Evolutionary conservation across 164 flowering plant species (phyloP), one percentile per base, ranked within the genome.

Genomic region (Nymphaea thermarum): DNA sequence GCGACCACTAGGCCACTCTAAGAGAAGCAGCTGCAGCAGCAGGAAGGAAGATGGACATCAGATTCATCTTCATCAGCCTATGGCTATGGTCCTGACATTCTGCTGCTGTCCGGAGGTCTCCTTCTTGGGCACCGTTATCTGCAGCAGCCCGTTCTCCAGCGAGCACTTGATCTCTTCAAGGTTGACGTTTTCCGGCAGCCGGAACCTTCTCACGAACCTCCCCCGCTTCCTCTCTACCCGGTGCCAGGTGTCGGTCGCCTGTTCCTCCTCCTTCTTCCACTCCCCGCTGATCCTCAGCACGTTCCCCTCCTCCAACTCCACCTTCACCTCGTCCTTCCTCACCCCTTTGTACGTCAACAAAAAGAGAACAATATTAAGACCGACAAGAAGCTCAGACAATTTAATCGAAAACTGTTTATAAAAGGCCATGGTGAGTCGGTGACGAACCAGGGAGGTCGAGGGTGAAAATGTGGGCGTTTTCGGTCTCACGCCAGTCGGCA

Each of bases 401-500:
- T 25, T 25, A 25, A 1, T 25, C 36, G 36, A 25, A 25, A 25
- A 25, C 36, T 25, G 36, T 25, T 25, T 25, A 25, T 25, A 25
- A 1, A 25, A 25, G 36, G 36, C 36, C 36, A 25, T 25, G 36
- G 36, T 25, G 36, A 25, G 36, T 25, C 36, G 36, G 36, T 25
- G 36, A 25, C 36, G 1, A 25, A 79, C 80, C 77, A n/a, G 82
- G 82, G 47, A 80, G 70, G 65, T 77, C 80, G 59, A 66, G 77
- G 44, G 61, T 72, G 68, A 77, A 68, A 65, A 71, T 67, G 70
- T 80, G 82, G 53, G 79, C 75, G 18, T 51, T 60, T 5, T 73
- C 71, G 10, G 80, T 80, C 67, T 80, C 82, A 7, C 74, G 76
- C 82, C 82, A 77, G 18, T 77, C 82, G 3, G 75, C 80, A 41